Evolutionary conservation across 1,284 basidiomycete species (phyloP).

Genomic region (Ganoderma multipileum): DNA sequence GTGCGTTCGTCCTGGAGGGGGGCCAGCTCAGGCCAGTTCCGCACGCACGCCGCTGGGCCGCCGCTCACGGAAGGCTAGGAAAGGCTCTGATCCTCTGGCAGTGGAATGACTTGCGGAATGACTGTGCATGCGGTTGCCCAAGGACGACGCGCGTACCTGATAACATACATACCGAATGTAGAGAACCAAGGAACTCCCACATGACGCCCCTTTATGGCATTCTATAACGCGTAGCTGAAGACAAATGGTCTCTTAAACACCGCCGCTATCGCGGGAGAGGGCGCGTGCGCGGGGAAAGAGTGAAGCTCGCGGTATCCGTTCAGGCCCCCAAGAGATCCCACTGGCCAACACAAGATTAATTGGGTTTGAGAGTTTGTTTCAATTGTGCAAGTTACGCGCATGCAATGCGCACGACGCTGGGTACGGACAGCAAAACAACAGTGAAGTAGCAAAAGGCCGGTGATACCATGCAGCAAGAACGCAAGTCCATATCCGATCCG

Average conservation of each 20-base stretch:
- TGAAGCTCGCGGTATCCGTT: not conserved
- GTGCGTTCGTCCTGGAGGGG: constrained; percentile 4
- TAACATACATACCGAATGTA: not conserved
- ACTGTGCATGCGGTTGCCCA: not conserved
- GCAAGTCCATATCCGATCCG: not conserved
- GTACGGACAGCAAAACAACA: not conserved
- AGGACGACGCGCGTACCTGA: not conserved
- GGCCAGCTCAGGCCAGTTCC: constrained; percentile 4
- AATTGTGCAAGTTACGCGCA: constrained; percentile 6
- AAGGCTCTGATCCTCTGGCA: not conserved
- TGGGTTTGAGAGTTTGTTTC: not conserved
- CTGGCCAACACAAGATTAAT: not conserved
- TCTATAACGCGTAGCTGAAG: not conserved
- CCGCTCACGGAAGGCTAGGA: not conserved
- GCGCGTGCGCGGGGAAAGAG: not conserved
- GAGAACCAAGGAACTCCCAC: not conserved
- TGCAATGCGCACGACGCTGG: constrained; percentile 5
- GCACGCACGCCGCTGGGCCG: not conserved
- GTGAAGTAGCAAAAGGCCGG: not conserved
- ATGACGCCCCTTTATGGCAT: not conserved
- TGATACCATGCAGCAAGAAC: constrained; percentile 1
- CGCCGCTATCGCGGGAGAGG: not conserved
- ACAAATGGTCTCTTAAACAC: not conserved
- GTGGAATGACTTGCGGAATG: not conserved
- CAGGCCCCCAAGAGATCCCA: not conserved